Base-by-base conservation (phyloP, 2,329 filamentous ascomycete species). In the Lizonia empirigonia region DNA sequence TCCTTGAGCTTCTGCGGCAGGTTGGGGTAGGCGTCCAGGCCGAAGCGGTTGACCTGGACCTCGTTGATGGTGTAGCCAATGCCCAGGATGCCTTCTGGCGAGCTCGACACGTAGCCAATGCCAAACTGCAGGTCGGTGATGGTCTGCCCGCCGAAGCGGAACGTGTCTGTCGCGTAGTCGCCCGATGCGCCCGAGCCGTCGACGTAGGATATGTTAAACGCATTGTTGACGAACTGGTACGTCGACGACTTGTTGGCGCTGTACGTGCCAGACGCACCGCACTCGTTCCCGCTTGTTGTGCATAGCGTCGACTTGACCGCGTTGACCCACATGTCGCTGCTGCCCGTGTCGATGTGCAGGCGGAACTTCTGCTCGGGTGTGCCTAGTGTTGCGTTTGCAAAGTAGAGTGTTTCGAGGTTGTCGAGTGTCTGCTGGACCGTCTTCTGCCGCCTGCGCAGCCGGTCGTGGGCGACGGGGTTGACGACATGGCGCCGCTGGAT, bases 161-260 rank as follows among this genome's bases (percentile, higher is more conserved):
- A 75, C 0, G 80, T 87, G 67, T 97, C 92, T 4, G 82, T 85
- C 2, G 85, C 89, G 70, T 96, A 96, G 72, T 94, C 89, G 26
- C 92, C 91, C 1, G 76, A 71, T 0, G 91, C 89, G 5, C 85
- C 85, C 0, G 89, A 89, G 36, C 89, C 89, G 73, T 96, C 91
- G 32, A 89, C 87, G 60, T 96, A 96, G 1, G 86, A 85, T 58
- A 96, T 96, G 75, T 93, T 92, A 77, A 97, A 96, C 53, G 85
- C 80, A 65, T 83, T 85, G 56, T 85, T 86, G 46, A 96, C 73
- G 67, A 86, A 91, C 26, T 80, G 65, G 72, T 92, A 93, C 2
- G 90, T 89, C 2, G 88, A 90, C 0, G 91, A 96, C 1, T 78
- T 73, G 68, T 89, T 87, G 32, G 88, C 81, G 34, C 75, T 71